Evolutionary conservation across 2,329 filamentous ascomycete genomes (phyloP).

Genomic region (Cordyceps cateniannulata): DNA sequence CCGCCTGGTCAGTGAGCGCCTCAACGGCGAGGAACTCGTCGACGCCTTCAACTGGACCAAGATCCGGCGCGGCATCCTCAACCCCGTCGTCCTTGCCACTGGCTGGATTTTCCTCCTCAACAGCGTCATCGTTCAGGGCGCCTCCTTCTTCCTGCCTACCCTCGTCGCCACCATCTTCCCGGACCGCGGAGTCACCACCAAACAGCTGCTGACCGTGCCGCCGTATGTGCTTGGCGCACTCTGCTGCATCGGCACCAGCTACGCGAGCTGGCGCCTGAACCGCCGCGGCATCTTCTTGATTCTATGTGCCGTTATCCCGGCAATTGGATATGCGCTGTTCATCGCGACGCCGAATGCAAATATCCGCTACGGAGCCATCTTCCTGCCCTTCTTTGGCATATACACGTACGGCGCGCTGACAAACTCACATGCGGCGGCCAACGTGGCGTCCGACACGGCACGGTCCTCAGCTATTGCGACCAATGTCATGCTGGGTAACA

Average conservation of each 20-base stretch:
- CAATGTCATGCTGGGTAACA: conserved; percentile 39
- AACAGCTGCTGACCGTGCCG: conserved; percentile 65
- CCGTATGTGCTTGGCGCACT: conserved; percentile 62
- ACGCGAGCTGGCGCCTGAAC: conserved; percentile 53
- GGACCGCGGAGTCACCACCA: conserved; percentile 43
- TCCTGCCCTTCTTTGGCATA: conserved; percentile 56
- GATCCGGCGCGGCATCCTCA: conserved; percentile 54
- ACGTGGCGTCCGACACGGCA: conserved; percentile 63
- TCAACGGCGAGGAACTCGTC: conserved; percentile 47
- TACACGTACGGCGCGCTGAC: conserved; percentile 58
- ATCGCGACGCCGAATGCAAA: conserved; percentile 43
- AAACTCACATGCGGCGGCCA: conserved; percentile 61
- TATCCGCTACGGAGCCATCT: conserved; percentile 61
- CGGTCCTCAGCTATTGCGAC: conserved; percentile 56
- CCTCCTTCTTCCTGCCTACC: conserved; percentile 65
- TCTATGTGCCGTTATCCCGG: conserved; percentile 49
- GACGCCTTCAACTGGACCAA: conserved; percentile 56
- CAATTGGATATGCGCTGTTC: conserved; percentile 64
- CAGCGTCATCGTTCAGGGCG: conserved; percentile 66
- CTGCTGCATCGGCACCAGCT: conserved; percentile 53
- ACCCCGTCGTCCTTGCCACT: conserved; percentile 46
- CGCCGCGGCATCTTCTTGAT: conserved; percentile 55
- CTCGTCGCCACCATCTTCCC: conserved; percentile 66
- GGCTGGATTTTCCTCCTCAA: conserved; percentile 55
- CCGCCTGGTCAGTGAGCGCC: conserved; percentile 52